Base-by-base conservation (phyloP, 352 stramenopile genomes). In the Blastocystis sp. region DNA sequence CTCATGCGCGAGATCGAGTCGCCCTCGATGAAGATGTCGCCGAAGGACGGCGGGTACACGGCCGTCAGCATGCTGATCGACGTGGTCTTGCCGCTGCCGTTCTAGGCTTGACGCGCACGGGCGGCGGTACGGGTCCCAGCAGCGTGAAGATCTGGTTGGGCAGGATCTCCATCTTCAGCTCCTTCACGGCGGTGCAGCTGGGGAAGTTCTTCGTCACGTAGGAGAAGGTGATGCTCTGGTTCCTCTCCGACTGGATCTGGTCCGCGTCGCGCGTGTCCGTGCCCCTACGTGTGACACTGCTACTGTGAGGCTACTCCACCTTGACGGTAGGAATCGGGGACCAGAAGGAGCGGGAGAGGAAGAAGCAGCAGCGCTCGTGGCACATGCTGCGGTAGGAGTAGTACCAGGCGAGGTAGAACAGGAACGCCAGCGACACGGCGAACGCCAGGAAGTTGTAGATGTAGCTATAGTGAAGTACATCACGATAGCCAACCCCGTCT, bases 71-170 rank as follows among this genome's bases (percentile, higher is more conserved):
- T 70, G 42, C 45, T 65, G 34, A 89, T 82, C 45, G 81, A 61
- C 2, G 81, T 89, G 19, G 81, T 89, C 40, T 89, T 89, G 6
- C 81, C 81, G 54, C 68, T 54, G 70, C 81, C 81, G 52, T 89
- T 89, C 68, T 89, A 79, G 11, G 14, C 38, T 3, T 64, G 17
- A 79, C 4, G n/a, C 28, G 14, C 7, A 11, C 11, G 38, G 3
- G 21, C 2, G 63, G 17, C 9, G 40, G 1, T 24, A 79, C 69
- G 4, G 69, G 69, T 79, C 69, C 69, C 19, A 79, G 57, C 6
- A 79, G 7, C 19, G 69, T 79, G 69, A 79, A 79, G 69, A 79
- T 79, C n/a, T 79, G 69, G 40, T 79, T 62, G 4, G 69, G 69
- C 42, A 40, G 57, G 9, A 79, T 79, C 24, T 79, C 69, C 48